Base-by-base conservation (phyloP, 441 rosid species). In the Aleurites moluccanus region DNA sequence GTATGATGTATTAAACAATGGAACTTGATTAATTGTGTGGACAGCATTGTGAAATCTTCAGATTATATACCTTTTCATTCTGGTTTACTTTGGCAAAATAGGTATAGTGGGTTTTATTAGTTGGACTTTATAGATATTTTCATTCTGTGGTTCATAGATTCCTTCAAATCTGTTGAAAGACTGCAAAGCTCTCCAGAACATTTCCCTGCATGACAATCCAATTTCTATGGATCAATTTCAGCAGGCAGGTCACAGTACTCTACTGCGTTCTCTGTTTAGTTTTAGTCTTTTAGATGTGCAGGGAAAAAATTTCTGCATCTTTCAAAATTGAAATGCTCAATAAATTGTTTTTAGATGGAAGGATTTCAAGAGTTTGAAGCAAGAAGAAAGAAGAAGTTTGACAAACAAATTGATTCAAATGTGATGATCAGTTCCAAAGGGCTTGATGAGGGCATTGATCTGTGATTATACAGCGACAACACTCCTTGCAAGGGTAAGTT, bases 141-240 rank as follows among this genome's bases (percentile, higher is more conserved):
- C 65, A 20, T 25, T 63, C 64, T 42, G 63, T 84, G 81, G 61
- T 73, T 74, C 59, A 27, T 86, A 94, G 99, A 94, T 92, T 59
- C 96, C 96, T 71, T 73, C 86, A 47, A 85, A 78, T 78, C 72
- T 95, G 72, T 85, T 95, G 90, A 90, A 81, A 86, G 91, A 95
- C 73, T 95, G 99, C 82, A 92, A 88, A 80, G 83, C 94, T 72
- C 93, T 95, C 72, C 99, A 95, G 75, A 95, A 86, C 77, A 83
- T 95, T 27, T 89, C 99, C 42, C 78, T 95, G 79, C 99, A 95
- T 65, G 83, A 80, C 80, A 92, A 95, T 85, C 98, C 98, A 47
- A 90, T 95, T 71, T 87, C 92, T 45, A 88, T 95, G 94, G 98
- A 91, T 82, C 91, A 91, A 82, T 92, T 95, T 87, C 99, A 95